Base-by-base conservation (phyloP, 176 grass and related monocot genomes). In the Aegilops longissima region DNA sequence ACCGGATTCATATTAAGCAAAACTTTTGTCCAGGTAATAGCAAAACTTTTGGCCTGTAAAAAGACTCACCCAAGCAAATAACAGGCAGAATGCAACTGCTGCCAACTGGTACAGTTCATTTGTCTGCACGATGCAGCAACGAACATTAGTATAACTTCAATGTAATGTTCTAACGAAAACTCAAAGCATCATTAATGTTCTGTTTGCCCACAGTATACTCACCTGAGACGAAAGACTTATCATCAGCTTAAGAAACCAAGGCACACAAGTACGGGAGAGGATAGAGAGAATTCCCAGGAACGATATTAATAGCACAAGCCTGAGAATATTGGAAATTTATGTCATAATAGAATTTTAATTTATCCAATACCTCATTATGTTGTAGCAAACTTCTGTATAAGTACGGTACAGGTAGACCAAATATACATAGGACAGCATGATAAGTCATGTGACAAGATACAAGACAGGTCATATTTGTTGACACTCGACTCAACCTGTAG, bases 191-290 rank as follows among this genome's bases (percentile, higher is more conserved):
- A 59, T 21, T 21, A 10, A 56, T 34, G 39, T 14, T 73, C 6
- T 66, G 40, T 31, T 74, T 59, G 33, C 62, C 42, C 17, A 13
- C 35, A 34, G 63, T 47, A 74, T 77, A 86, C 18, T 81, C 89
- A 94, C 97, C 94, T 99, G 97, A 51, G 92, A 93, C 3, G 97
- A 99, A 90, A 99, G 97, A 86, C 94, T 96, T 87, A 90, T 94
- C 97, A 97, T 99, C 90, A 99, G 87, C 83, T 92, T 99, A 71
- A 99, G 94, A 94, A 94, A 99, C 97, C 97, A 97, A 86, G 97
- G 97, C 64, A 99, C 88, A 1, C 89, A 90, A 12, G 97, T 94
- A 12, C 94, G 90, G 65, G 89, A 94, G 65, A 99, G 80, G 66
- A 99, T 93, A 54, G 94, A 99, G 66, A 99, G 94, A 86, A 99